A percentile compares a stretch with the other conserved stretches of the same genome.
Conservation (phyloP, 176 grass and related monocot genomes). For the Juncus inflexus region DNA sequence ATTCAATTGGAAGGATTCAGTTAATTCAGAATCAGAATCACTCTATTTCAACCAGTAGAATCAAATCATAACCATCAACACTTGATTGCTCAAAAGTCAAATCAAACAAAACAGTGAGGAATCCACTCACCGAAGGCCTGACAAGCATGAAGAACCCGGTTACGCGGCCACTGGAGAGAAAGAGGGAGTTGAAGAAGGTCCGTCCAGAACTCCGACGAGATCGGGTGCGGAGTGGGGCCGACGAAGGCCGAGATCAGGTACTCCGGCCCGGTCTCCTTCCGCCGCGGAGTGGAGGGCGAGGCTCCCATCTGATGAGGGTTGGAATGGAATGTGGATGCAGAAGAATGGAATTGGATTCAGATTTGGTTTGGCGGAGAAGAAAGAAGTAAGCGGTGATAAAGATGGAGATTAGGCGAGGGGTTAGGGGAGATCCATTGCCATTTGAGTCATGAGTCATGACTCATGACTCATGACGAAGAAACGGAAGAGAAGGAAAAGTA, state of each 20-base stretch:
- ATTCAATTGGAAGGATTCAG: constrained; percentile 14
- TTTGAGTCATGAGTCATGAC: constrained; percentile 6
- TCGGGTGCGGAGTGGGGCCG: constrained; percentile 56
- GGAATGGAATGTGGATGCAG: no score
- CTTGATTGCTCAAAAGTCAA: background rate
- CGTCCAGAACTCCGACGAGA: constrained; percentile 92
- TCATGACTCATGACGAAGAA: constrained; percentile 14
- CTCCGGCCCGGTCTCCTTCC: constrained; percentile 47
- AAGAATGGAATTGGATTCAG: background rate
- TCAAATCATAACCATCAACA: constrained; percentile 1
- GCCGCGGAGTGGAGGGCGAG: constrained; percentile 75
- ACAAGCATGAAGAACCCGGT: constrained; percentile 89
- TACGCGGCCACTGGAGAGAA: constrained; percentile 78
- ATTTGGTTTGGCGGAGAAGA: background rate
- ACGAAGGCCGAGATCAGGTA: constrained; percentile 81
- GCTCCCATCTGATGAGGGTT: constrained; percentile 46
- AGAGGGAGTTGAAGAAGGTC: constrained; percentile 91
- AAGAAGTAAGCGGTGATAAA: constrained; percentile 4
- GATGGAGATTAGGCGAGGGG: constrained; percentile 11
- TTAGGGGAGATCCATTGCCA: constrained; percentile 23
- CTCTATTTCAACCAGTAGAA: background rate
- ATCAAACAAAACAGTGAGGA: background rate
- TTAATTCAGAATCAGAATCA: constrained; percentile 5
- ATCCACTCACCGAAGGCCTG: constrained; percentile 63
- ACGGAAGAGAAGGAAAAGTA: constrained; percentile 12